Evolutionary conservation across 1,139 yeast genomes (phyloP), one percentile per base, ranked within the genome.

Genomic region (Eremothecium cymbalariae): DNA sequence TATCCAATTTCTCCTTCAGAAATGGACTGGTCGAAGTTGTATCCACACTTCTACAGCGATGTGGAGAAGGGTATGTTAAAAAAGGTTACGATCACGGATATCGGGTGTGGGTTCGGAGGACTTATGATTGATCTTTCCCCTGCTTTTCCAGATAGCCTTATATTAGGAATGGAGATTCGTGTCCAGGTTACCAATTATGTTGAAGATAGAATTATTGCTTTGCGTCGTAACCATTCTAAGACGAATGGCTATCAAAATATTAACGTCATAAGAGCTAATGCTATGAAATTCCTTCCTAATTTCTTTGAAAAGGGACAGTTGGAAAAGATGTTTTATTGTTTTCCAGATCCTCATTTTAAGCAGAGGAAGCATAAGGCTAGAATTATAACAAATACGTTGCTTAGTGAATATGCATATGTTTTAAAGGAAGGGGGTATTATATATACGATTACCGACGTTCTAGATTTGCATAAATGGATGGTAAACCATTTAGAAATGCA

Each of bases 61-160:
- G 53, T 47, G 6, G 62, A 63, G 1, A 57, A 68, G 2, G 48
- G 67, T 41, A 61, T 75, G 68, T 53, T 62, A 5, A 62, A 68
- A 36, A 55, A 68, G 28, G 97, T 93, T 9, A 90, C 86, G 37
- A 79, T 90, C 37, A 97, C 97, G 4, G 99, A 90, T 57, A 74
- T 90, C 40, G 99, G 99, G 11, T 90, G 99, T 63, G 99, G 99
- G 1, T 90, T 83, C 57, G 99, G 99, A 32, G 99, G 99, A 0
- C 67, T 90, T 40, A 59, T 85, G 51, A 76, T 83, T 31, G 81
- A 85, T 33, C 68, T 90, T 38, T 81, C 95, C 2, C 82, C 88
- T 2, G 74, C 65, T 36, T 80, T 80, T 44, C 88, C 93, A 1
- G 72, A 80, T 3, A 71, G 69, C 15, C 65, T 84, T 51, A 78